Percentiles rank a stretch among this genome's conserved stretches.
Evolutionary conservation across 805 yeast genomes (phyloP).

Genomic region (Cyberlindnera meyerae): DNA sequence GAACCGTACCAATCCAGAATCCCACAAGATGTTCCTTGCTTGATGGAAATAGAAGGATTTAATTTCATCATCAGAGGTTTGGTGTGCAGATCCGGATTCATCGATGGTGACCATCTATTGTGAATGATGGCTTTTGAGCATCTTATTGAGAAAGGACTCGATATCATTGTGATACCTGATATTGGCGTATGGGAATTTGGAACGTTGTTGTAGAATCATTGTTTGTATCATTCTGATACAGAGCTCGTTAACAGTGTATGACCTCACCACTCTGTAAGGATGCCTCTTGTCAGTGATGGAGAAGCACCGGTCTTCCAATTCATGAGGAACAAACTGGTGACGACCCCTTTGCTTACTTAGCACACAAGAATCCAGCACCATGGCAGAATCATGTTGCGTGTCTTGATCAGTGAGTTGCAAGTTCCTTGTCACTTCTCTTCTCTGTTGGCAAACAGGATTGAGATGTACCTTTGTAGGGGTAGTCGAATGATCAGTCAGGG

Average conservation of each 20-base stretch:
- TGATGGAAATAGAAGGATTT: no score
- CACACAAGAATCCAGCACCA: constrained; percentile 21
- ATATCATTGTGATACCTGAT: constrained; percentile 14
- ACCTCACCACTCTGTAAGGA: constrained; percentile 2
- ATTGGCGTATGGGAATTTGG: constrained; percentile 17
- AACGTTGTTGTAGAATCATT: constrained; percentile 13
- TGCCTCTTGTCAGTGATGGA: neutral
- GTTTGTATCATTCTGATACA: constrained; percentile 21
- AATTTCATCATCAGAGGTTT: no score
- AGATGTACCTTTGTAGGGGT: constrained; percentile 1
- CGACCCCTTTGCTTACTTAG: neutral
- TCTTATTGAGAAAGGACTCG: constrained; percentile 10
- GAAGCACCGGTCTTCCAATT: constrained; percentile 1
- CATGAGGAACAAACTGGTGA: neutral
- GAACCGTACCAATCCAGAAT: constrained; percentile 18
- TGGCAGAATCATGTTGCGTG: constrained; percentile 3
- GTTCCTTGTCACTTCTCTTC: constrained; percentile 7
- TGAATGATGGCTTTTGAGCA: no score
- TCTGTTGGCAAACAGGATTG: constrained; percentile 4
- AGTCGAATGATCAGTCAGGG: constrained; percentile 15
- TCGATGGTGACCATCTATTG: no score
- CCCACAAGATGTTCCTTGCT: constrained; percentile 11
- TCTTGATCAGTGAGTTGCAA: constrained; percentile 1
- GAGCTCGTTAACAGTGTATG: constrained; percentile 7
- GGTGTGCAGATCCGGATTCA: no score